Evolutionary conservation across 805 yeast genomes (phyloP).

Genomic region (Zygotorulaspora chibaensis): DNA sequence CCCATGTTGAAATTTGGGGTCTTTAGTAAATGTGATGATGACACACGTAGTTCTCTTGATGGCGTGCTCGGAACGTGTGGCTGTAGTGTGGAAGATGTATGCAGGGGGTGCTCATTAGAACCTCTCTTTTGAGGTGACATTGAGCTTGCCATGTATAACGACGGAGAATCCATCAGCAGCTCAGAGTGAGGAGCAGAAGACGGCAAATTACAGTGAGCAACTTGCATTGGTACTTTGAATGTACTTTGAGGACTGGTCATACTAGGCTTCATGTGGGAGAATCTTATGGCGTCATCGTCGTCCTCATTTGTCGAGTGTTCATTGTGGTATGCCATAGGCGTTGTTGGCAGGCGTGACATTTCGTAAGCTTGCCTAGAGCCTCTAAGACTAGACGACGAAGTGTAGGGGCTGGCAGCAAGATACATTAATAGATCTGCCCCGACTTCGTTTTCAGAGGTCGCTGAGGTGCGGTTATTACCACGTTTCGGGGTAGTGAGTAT

Average conservation of each 20-base stretch:
- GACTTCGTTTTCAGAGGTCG: conserved; percentile 23
- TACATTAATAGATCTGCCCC: conserved; percentile 37
- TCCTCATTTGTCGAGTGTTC: conserved; percentile 1
- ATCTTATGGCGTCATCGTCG: conserved; percentile 24
- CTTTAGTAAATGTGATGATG: conserved; percentile 19
- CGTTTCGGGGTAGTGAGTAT: conserved; percentile 14
- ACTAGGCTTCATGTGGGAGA: conserved; percentile 30
- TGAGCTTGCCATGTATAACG: conserved; percentile 16
- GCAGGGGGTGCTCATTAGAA: conserved; percentile 1
- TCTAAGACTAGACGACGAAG: conserved; percentile 8
- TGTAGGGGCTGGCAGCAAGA: conserved; percentile 36
- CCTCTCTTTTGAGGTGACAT: conserved; percentile 19
- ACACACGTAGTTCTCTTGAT: conserved; percentile 23
- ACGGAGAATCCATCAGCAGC: conserved; percentile 29
- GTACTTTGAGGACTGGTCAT: conserved; percentile 32
- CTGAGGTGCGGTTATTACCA: conserved; percentile 4
- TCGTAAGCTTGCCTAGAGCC: not conserved
- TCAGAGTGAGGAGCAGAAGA: conserved; percentile 12
- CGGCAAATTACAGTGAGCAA: conserved; percentile 1
- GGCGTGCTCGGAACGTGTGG: conserved; percentile 29
- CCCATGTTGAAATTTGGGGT: conserved; percentile 37
- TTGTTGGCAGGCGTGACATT: conserved; percentile 21
- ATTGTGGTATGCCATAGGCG: conserved; percentile 20
- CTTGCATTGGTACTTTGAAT: conserved; percentile 24
- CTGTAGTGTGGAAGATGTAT: conserved; percentile 2